These are phyloP conservation scores for Cunninghamia lanceolata DNA, from an alignment of 75 land plant genomes.

Conservation along the genomic window DNA sequence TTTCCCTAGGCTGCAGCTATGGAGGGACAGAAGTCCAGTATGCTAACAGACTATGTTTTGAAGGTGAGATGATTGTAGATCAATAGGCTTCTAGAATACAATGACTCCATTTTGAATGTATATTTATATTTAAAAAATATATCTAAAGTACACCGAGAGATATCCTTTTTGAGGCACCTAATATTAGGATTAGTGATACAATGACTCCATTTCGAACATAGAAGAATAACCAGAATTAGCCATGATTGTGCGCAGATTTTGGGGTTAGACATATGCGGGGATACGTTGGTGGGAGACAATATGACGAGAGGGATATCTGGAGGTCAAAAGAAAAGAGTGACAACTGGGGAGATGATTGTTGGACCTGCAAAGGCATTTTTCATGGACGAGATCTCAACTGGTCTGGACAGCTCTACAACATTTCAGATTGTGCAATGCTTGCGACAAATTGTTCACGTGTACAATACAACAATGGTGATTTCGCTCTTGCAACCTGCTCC, in stretches of 20 bases:
- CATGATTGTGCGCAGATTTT: background rate
- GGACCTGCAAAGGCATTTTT: conserved; percentile 24
- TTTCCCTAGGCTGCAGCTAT: conserved; percentile 34
- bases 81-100: too few relatives aligned
- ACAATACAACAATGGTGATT: conserved; percentile 24
- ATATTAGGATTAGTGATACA: too few relatives aligned
- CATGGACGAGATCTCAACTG: conserved; percentile 43
- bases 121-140: too few relatives aligned
- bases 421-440: conserved; percentile 31
- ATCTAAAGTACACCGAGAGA: too few relatives aligned
- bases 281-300: conserved; percentile 13
- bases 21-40: conserved; percentile 34
- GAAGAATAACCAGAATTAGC: background rate
- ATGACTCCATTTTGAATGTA: too few relatives aligned
- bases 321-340: conserved; percentile 17
- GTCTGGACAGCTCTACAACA: conserved; percentile 39
- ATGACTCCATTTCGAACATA: too few relatives aligned
- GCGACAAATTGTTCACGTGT: conserved; percentile 22
- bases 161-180: too few relatives aligned
- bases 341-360: conserved; percentile 35
- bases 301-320: conserved; percentile 21
- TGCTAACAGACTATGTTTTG: conserved; percentile 35
- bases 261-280: conserved; percentile 16
- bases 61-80: conserved; percentile 33
- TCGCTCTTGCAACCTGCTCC: conserved; percentile 40